Evolutionary conservation across 2,329 filamentous ascomycete genomes (phyloP).

Genomic region (Fusarium sp.): DNA sequence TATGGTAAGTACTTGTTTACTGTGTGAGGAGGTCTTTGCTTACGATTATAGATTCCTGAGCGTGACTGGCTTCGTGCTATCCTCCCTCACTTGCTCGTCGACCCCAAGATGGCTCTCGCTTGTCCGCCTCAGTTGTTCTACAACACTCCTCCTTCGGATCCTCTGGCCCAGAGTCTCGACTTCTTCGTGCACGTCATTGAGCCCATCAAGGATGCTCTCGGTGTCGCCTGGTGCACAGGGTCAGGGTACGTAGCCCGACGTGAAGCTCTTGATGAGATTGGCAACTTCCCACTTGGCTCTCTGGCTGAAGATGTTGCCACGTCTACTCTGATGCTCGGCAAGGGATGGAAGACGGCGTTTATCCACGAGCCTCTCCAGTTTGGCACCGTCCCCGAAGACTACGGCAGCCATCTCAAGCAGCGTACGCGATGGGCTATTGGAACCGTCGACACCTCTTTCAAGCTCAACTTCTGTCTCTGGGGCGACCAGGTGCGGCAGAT

Average conservation of each 20-base stretch:
- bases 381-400: constrained; percentile 68
- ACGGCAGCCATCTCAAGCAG: constrained; percentile 66
- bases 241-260: constrained; percentile 70
- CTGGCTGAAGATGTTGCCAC: constrained; percentile 70
- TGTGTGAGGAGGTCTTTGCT: constrained; percentile 1
- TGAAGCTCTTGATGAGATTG: constrained; percentile 69
- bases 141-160: constrained; percentile 68
- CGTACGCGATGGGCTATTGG: constrained; percentile 66
- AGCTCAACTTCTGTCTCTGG: constrained; percentile 69
- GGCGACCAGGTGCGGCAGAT: constrained; percentile 64
- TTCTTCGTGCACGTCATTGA: constrained; percentile 67
- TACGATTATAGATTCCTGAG: constrained; percentile 63
- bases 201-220: constrained; percentile 61
- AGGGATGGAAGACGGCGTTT: constrained; percentile 71
- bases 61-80: constrained; percentile 68
- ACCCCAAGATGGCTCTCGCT: constrained; percentile 67
- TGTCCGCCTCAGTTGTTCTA: constrained; percentile 72
- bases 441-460: constrained; percentile 68
- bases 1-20: constrained; percentile 57
- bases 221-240: constrained; percentile 72
- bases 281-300: constrained; percentile 69
- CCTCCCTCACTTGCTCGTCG: constrained; percentile 68
- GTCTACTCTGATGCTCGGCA: constrained; percentile 67
- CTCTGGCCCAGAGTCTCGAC: constrained; percentile 67
- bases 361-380: constrained; percentile 70